phyloP scores from a whole-genome alignment of 2,329 filamentous ascomycete species.

The Ceratocystis papillata region DNA sequence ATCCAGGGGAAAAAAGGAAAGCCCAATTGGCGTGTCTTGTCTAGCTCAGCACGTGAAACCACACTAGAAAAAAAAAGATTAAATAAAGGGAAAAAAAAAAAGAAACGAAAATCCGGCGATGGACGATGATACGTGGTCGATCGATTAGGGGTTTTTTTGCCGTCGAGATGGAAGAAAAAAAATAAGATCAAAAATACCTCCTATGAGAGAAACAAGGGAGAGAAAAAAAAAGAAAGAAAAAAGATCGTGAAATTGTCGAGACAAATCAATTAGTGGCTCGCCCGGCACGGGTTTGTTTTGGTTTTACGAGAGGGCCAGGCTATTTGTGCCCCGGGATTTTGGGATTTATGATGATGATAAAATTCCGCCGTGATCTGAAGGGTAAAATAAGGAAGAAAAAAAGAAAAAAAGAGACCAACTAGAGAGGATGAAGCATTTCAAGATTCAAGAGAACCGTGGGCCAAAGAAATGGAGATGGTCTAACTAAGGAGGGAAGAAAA shows the following conservation, averaged over 20 bases:
- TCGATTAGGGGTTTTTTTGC: background rate
- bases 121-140: background rate
- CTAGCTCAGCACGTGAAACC: slow-evolving; percentile 2
- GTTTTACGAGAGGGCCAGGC: background rate
- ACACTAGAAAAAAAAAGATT: slow-evolving; percentile 24
- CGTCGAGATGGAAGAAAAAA: slow-evolving; percentile 22
- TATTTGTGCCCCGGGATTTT: background rate
- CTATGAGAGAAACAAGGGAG: slow-evolving; percentile 17
- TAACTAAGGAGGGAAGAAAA: background rate
- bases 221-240: slow-evolving; percentile 20
- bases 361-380: background rate
- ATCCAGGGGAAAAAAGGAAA: slow-evolving; percentile 12
- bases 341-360: background rate
- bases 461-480: background rate
- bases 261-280: background rate
- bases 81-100: slow-evolving; percentile 24
- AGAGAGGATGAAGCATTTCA: slow-evolving; percentile 2
- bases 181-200: slow-evolving; percentile 21
- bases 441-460: background rate
- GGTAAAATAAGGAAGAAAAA: slow-evolving; percentile 7
- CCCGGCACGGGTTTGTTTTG: background rate
- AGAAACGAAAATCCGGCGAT: background rate
- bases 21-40: background rate
- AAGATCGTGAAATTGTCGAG: slow-evolving; percentile 4
- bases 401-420: slow-evolving; percentile 4